These are phyloP conservation scores for Hebeloma cylindrosporum DNA, from an alignment of 768 basidiomycete genomes.

Conservation along the genomic window DNA sequence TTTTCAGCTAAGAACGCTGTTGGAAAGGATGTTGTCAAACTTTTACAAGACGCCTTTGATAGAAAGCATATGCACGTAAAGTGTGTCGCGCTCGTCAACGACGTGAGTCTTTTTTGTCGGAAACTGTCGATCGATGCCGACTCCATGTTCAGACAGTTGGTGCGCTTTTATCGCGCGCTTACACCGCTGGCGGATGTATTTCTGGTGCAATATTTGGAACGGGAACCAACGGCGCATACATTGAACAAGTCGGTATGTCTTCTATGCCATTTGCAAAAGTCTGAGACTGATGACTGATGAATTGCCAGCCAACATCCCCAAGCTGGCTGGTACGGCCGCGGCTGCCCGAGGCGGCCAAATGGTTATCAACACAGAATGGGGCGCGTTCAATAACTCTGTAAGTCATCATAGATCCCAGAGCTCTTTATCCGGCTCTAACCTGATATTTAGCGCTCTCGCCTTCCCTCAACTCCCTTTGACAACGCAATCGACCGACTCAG, in stretches of 20 bases:
- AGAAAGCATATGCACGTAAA: constrained; percentile 89
- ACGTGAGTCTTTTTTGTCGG: constrained; percentile 51
- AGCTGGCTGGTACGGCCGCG: constrained; percentile 67
- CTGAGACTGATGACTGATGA: background rate
- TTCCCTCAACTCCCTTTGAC: constrained; percentile 89
- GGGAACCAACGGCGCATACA: constrained; percentile 97
- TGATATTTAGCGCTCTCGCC: constrained; percentile 63
- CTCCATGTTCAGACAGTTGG: constrained; percentile 77
- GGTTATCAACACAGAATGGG: constrained; percentile 99
- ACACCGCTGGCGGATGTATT: constrained; percentile 88
- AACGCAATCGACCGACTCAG: constrained; percentile 89
- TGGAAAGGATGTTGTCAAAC: constrained; percentile 84
- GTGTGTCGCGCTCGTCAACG: constrained; percentile 92
- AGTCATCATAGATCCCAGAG: constrained; percentile 21
- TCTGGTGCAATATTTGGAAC: constrained; percentile 96
- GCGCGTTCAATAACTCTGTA: constrained; percentile 93
- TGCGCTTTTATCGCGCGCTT: constrained; percentile 88
- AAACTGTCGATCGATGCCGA: background rate
- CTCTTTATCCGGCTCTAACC: constrained; percentile 1
- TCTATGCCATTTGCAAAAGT: background rate
- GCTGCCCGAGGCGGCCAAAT: constrained; percentile 70
- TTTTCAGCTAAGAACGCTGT: constrained; percentile 90
- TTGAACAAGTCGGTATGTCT: constrained; percentile 69
- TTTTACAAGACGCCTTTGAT: constrained; percentile 91
- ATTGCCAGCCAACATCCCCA: constrained; percentile 66